These are phyloP conservation scores for Neurospora cerealis DNA, from an alignment of 495 filamentous ascomycete genomes.

Conservation along the genomic window DNA sequence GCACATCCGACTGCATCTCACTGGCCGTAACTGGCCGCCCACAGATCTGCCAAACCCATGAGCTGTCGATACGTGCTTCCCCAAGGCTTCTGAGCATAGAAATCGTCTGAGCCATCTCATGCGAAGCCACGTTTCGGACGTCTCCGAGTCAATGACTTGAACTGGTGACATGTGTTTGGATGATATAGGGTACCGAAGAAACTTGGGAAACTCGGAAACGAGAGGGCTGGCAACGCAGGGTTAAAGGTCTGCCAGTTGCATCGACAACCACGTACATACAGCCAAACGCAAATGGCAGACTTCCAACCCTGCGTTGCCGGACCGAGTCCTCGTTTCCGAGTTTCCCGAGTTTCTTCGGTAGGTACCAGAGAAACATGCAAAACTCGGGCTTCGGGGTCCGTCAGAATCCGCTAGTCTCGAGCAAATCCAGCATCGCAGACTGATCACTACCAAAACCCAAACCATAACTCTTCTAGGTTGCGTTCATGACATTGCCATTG, in stretches of 20 bases:
- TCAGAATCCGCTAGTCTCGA: background rate
- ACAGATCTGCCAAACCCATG: background rate
- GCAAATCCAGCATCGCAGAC: background rate
- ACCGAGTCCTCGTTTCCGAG: no score
- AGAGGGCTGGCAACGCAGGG: no score
- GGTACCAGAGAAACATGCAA: no score
- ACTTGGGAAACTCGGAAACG: no score
- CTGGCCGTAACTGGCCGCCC: background rate
- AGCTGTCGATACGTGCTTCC: background rate
- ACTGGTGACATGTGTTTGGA: background rate
- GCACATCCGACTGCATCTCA: background rate
- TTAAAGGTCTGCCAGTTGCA: no score
- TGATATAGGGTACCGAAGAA: no score
- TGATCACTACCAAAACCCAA: background rate
- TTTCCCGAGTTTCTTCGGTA: no score
- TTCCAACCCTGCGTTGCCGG: no score
- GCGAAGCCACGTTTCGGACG: background rate
- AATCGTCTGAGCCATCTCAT: background rate
- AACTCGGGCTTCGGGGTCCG: background rate
- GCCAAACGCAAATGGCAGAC: no score
- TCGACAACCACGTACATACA: no score
- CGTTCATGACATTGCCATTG: background rate
- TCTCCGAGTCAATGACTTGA: background rate
- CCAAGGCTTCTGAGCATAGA: background rate
- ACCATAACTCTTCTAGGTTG: background rate